Conservation (phyloP, 2,329 filamentous ascomycete species). For the Ophiostoma himal-ulmi region DNA sequence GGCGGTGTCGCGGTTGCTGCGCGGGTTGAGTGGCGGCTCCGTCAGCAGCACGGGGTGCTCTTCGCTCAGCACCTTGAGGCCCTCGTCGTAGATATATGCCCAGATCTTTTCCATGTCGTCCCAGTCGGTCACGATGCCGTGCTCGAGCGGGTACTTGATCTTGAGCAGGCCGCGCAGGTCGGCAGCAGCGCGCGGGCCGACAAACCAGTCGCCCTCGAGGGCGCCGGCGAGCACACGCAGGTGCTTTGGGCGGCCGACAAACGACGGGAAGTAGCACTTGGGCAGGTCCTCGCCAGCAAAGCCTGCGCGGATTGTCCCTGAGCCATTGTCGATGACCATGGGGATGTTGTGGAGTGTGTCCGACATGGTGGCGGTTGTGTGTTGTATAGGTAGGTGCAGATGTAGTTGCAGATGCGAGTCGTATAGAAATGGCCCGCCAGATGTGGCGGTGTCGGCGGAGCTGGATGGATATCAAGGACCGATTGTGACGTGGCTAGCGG, state of each 20-base stretch:
- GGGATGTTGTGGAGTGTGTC: conserved; percentile 86
- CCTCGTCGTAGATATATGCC: conserved; percentile 95
- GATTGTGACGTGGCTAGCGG: not conserved
- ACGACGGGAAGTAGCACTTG: conserved; percentile 96
- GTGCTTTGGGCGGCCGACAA: conserved; percentile 94
- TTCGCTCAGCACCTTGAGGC: conserved; percentile 93
- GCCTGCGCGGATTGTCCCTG: conserved; percentile 91
- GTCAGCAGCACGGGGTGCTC: conserved; percentile 97
- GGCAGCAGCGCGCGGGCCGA: conserved; percentile 80
- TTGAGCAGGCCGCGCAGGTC: conserved; percentile 89
- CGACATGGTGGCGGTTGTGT: conserved; percentile 39
- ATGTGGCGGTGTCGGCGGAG: not conserved
- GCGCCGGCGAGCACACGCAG: conserved; percentile 91
- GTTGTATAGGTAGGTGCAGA: not conserved
- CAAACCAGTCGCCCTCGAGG: conserved; percentile 93
- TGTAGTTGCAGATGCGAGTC: not conserved
- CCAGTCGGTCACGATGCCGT: conserved; percentile 98
- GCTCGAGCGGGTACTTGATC: conserved; percentile 91
- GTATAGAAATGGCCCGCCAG: not conserved
- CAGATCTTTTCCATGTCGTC: conserved; percentile 99
- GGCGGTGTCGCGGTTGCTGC: conserved; percentile 90
- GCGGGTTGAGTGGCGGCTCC: conserved; percentile 90
- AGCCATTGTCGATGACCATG: conserved; percentile 98
- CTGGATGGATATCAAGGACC: not conserved
- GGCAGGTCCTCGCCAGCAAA: conserved; percentile 95